These are phyloP conservation scores for Thalassia testudinum DNA, from an alignment of 116 monocot genomes.

Conservation along the genomic window DNA sequence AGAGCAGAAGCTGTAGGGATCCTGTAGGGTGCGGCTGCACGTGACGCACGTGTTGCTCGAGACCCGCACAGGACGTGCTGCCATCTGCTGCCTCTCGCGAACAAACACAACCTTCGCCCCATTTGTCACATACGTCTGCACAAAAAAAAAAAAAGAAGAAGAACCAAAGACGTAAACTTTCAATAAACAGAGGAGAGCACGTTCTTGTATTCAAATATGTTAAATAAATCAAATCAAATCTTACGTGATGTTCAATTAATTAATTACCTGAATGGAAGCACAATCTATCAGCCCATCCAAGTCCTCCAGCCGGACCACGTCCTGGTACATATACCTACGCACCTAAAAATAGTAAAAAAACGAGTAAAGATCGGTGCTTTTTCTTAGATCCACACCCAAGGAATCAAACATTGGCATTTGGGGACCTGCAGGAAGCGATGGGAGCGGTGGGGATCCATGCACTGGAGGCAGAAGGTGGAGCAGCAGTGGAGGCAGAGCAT, in stretches of 20 bases:
- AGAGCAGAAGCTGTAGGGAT: conserved; percentile 7
- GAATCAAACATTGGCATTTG: too few relatives aligned
- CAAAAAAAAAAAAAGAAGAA: background rate
- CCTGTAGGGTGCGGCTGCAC: background rate
- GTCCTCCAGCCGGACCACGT: conserved; percentile 5
- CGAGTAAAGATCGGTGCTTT: background rate
- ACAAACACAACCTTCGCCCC: conserved; percentile 6
- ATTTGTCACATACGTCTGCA: conserved; percentile 4
- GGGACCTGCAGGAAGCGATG: conserved; percentile 6
- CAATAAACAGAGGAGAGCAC: background rate
- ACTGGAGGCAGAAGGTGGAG: conserved; percentile 3
- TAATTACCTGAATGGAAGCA: conserved; percentile 3
- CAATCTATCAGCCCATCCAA: conserved; percentile 5
- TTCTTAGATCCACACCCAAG: background rate
- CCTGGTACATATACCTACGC: conserved; percentile 6
- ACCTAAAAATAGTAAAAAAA: background rate
- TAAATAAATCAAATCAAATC: background rate
- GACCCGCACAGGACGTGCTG: background rate
- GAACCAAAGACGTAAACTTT: background rate
- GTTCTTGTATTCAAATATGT: background rate
- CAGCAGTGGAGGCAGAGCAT: conserved; percentile 8
- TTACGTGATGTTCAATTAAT: too few relatives aligned
- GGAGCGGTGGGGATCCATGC: background rate
- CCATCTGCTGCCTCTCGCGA: conserved; percentile 1
- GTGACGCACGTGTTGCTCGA: background rate